Percentiles rank a stretch among this genome's conserved stretches.
phyloP scores from a whole-genome alignment of 108 stramenopile species.

The Chaetoceros muelleri region DNA sequence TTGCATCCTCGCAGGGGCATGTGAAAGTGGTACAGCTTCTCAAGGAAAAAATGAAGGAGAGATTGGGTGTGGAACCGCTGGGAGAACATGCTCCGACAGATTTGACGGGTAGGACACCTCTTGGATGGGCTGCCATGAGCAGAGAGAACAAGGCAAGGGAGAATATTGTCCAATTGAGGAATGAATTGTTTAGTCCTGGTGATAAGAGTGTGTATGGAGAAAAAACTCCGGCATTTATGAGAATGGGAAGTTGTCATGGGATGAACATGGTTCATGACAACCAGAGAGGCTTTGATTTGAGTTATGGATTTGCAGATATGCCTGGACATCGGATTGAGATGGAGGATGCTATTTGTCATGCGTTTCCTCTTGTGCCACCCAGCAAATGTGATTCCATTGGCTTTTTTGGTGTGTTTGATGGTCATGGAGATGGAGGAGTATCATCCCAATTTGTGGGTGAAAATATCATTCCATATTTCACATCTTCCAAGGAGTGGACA shows the following conservation, averaged over 20 bases:
- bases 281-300: constrained; percentile 11
- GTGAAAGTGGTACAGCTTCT: constrained; percentile 43
- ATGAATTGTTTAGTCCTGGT: constrained; percentile 36
- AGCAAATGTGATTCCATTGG: constrained; percentile 7
- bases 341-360: constrained; percentile 76
- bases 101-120: constrained; percentile 50
- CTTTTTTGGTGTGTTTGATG: constrained; percentile 87
- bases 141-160: constrained; percentile 32
- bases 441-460: constrained; percentile 45
- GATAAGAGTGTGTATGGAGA: constrained; percentile 52
- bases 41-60: constrained; percentile 4
- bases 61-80: constrained; percentile 2
- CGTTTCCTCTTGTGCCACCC: constrained; percentile 9
- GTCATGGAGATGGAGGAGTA: constrained; percentile 71
- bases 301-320: constrained; percentile 66
- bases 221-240: constrained; percentile 26
- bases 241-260: constrained; percentile 13
- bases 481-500: constrained; percentile 13
- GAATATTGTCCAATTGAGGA: constrained; percentile 28
- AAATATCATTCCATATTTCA: constrained; percentile 13
- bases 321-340: constrained; percentile 73
- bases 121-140: constrained; percentile 47
- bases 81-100: constrained; percentile 40
- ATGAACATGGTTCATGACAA: not conserved
- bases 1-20: constrained; percentile 55